Base-by-base conservation (phyloP, 257 asterid species). In the Solanum sparsipilum region DNA sequence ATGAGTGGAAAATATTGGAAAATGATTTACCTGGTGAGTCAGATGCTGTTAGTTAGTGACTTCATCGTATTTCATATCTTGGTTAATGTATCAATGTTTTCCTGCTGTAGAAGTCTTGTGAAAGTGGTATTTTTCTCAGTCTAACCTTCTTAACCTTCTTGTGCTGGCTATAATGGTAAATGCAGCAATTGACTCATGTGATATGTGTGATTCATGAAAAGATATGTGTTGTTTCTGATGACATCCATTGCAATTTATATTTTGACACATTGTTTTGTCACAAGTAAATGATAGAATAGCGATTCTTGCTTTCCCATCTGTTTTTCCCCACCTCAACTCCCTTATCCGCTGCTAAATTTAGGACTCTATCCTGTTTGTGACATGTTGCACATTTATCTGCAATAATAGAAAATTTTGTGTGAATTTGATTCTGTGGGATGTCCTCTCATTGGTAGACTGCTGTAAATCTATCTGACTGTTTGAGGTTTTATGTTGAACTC, bases 1-100 rank as follows among this genome's bases (percentile, higher is more conserved):
- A 88, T 36, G 96, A 93, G 88, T 93, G 96, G 96, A 92, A 88
- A 91, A 92, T 93, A 75, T 88, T 92, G 90, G 94, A 91, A 84
- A 90, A 91, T 76, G 93, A 92, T 89, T 91, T 93, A 41, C 96
- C 94, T 34, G 96, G 96, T 93, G 56, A 87, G 93, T 44, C 36
- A 41, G 36, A 18, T 84, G 58, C 70, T 41, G 73, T 36, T 52
- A 67, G 20, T 56, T 38, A 38, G 82, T 23, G 60, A 85, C 20
- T n/a, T 67, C 39, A 27, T 63, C 25, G 20, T 6, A 18, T 18
- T 31, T 31, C 25, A 18, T 9, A 29, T 46, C 13, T 48, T 46
- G 31, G 70, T 82, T 29, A 20, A 82, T 10, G 29, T 29, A 12
- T 18, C 70, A 46, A 29, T 82, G 12, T 82, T 82, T 48, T 82